Conservation (phyloP, 1,139 yeast genomes). For the Diutina rugosa region DNA sequence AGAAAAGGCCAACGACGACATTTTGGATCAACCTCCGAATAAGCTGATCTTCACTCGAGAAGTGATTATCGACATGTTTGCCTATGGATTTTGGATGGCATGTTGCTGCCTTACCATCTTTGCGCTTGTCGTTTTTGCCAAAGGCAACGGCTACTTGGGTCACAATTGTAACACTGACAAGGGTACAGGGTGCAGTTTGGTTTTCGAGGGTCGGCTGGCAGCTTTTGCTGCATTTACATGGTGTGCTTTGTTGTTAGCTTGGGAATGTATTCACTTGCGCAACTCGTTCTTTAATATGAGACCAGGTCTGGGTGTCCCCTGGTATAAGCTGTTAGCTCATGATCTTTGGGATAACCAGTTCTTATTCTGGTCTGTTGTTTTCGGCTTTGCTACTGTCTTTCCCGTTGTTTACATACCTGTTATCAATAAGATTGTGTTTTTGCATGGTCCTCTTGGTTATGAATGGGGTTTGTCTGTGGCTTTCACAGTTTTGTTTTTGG, state of each 20-base stretch:
- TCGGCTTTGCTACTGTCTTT: background rate
- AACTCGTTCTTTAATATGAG: constrained; percentile 1
- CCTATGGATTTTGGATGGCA: constrained; percentile 68
- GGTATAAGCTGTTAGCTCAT: background rate
- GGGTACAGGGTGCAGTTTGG: background rate
- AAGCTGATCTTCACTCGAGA: constrained; percentile 58
- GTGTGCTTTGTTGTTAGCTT: background rate
- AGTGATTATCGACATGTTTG: constrained; percentile 60
- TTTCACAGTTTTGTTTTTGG: background rate
- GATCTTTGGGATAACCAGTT: constrained; percentile 1
- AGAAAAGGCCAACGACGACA: constrained; percentile 53
- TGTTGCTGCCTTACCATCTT: constrained; percentile 58
- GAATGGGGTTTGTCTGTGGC: constrained; percentile 1
- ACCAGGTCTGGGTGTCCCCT: background rate
- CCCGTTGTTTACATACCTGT: constrained; percentile 1
- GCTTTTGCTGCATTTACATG: constrained; percentile 1
- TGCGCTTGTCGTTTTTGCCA: constrained; percentile 51
- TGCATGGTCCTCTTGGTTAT: constrained; percentile 1
- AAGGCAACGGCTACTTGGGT: constrained; percentile 61
- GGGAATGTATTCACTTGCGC: constrained; percentile 1
- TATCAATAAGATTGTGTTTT: background rate
- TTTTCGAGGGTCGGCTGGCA: background rate
- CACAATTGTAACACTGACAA: constrained; percentile 36
- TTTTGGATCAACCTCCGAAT: constrained; percentile 56
- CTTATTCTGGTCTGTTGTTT: background rate